A percentile compares a stretch with the other conserved stretches of the same genome.
Conservation (phyloP, 2,329 filamentous ascomycete genomes). For the Trichoderma asperellum region DNA sequence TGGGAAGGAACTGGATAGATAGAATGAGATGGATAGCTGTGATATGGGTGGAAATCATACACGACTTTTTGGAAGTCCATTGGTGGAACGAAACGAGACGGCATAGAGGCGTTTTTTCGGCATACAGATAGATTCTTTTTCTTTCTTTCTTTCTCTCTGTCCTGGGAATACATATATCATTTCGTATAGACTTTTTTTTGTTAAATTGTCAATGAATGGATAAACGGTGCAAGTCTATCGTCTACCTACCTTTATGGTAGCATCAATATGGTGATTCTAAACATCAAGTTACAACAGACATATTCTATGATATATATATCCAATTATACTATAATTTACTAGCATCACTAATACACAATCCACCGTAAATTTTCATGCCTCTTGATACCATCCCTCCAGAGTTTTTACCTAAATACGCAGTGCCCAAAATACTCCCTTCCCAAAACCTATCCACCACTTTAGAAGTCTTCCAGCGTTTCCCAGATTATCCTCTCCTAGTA, state of each 20-base stretch:
- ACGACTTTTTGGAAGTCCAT: conserved; percentile 14
- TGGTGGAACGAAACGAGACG: conserved; percentile 5
- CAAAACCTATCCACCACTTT: background rate
- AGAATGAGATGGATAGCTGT: conserved; percentile 2
- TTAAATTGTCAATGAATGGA: background rate
- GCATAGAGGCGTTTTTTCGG: conserved; percentile 32
- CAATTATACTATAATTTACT: background rate
- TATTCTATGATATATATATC: background rate
- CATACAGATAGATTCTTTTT: conserved; percentile 21
- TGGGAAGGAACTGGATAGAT: background rate
- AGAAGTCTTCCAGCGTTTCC: background rate
- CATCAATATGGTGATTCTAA: no score
- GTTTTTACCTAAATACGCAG: background rate
- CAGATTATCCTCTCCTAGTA: background rate
- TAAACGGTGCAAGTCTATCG: background rate
- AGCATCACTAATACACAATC: background rate
- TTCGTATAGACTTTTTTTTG: conserved; percentile 8
- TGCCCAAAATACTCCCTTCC: background rate
- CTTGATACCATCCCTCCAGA: background rate
- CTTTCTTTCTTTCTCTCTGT: background rate
- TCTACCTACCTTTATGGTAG: background rate
- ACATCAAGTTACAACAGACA: background rate
- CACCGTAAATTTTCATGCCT: background rate
- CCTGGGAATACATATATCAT: background rate
- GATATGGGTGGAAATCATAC: background rate